Conservation (phyloP, 495 filamentous ascomycete species). For the Staphylotrichum longicolle region DNA sequence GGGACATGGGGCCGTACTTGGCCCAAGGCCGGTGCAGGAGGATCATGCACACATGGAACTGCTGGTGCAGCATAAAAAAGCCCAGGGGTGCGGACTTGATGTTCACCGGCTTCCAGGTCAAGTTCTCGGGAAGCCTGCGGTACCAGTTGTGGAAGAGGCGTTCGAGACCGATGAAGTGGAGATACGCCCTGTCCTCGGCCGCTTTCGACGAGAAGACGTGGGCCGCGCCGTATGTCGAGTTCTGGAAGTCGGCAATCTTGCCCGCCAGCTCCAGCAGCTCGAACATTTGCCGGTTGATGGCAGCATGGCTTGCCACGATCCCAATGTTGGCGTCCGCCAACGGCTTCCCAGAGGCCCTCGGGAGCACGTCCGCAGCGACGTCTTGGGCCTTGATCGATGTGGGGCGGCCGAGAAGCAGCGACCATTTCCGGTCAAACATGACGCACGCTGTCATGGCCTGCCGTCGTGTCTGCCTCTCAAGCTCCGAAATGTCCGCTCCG, state of each 20-base stretch:
- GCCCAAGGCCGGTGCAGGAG: slow-evolving; percentile 52
- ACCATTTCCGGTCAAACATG: slow-evolving; percentile 54
- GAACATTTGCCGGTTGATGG: slow-evolving; percentile 47
- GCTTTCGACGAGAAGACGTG: slow-evolving; percentile 29
- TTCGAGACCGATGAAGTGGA: slow-evolving; percentile 47
- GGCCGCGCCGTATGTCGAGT: slow-evolving; percentile 19
- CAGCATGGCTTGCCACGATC: slow-evolving; percentile 35
- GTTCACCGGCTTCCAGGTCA: slow-evolving; percentile 50
- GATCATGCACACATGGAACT: slow-evolving; percentile 52
- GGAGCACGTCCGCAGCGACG: slow-evolving; percentile 44
- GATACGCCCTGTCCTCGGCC: slow-evolving; percentile 42
- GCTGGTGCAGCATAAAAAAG: slow-evolving; percentile 54
- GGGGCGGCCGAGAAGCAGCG: slow-evolving; percentile 50
- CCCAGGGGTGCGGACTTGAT: slow-evolving; percentile 48
- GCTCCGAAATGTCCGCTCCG: slow-evolving; percentile 37
- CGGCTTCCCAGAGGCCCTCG: slow-evolving; percentile 17
- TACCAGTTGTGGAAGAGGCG: slow-evolving; percentile 54
- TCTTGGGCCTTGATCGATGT: slow-evolving; percentile 52
- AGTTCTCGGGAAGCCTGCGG: slow-evolving; percentile 43
- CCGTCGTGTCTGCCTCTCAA: slow-evolving; percentile 43
- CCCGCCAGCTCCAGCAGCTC: slow-evolving; percentile 54
- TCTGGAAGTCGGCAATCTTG: slow-evolving; percentile 45
- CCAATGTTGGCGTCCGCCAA: slow-evolving; percentile 13
- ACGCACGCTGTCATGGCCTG: slow-evolving; percentile 51
- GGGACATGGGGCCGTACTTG: slow-evolving; percentile 40